Conservation (phyloP, 495 filamentous ascomycete genomes). For the Tuber magnatum region DNA sequence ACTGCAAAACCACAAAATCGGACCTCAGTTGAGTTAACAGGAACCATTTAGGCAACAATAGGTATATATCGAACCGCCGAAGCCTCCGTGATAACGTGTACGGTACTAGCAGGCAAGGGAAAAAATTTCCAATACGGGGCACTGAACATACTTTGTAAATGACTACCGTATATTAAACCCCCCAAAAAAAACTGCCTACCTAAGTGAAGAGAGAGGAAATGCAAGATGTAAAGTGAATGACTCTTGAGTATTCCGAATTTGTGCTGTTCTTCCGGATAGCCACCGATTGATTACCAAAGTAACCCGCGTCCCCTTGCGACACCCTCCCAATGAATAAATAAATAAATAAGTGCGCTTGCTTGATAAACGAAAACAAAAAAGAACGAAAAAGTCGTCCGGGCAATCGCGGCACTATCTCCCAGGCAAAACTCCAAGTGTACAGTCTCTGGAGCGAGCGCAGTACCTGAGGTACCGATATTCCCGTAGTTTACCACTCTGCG, state of each 20-base stretch:
- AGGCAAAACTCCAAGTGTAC: background rate
- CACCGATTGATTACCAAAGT: background rate
- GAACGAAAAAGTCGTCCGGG: background rate
- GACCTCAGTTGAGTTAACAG: background rate
- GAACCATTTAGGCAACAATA: background rate
- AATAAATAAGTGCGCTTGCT: background rate
- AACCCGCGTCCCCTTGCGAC: background rate
- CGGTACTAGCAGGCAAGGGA: background rate
- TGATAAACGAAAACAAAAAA: background rate
- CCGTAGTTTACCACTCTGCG: background rate
- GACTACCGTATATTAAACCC: background rate
- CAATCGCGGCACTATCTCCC: background rate
- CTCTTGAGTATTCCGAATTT: background rate
- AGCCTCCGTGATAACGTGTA: background rate
- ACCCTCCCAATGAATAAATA: background rate
- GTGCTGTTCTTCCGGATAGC: background rate
- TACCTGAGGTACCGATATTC: background rate
- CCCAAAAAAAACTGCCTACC: conserved; percentile 21
- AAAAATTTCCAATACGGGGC: background rate
- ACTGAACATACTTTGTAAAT: background rate
- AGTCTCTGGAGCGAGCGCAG: background rate
- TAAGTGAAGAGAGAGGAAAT: background rate
- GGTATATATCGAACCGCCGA: background rate
- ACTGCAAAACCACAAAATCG: background rate
- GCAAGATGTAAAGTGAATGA: background rate